Conservation (phyloP, 2,329 filamentous ascomycete species). For the Verruconis gallopava region DNA sequence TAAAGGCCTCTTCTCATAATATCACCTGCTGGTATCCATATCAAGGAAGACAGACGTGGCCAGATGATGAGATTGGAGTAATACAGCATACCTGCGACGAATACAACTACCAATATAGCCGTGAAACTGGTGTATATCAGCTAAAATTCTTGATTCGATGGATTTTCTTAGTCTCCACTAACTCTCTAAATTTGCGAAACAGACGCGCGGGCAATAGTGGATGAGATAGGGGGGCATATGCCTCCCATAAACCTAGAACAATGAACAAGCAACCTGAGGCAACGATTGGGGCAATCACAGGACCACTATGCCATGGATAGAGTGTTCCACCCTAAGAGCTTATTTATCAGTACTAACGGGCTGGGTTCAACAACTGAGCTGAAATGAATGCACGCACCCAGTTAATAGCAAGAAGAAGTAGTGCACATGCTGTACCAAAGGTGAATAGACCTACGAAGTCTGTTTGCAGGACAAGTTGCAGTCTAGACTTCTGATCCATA, state of each 20-base stretch:
- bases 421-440: neutral
- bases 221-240: conserved; percentile 12
- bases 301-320: conserved; percentile 19
- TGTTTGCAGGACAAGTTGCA: neutral
- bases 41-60: neutral
- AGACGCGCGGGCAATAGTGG: conserved; percentile 4
- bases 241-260: conserved; percentile 12
- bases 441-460: neutral
- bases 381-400: too few species aligned
- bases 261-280: conserved; percentile 17
- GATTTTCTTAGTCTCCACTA: neutral
- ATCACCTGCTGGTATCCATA: neutral
- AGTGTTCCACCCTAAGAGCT: conserved; percentile 18
- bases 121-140: conserved; percentile 6
- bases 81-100: conserved; percentile 5
- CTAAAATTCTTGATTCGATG: too few species aligned
- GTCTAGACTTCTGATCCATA: neutral
- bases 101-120: neutral
- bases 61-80: conserved; percentile 1
- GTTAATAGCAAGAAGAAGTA: neutral
- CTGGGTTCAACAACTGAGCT: too few species aligned
- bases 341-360: too few species aligned
- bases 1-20: neutral
- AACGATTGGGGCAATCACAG: conserved; percentile 18
- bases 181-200: neutral